A percentile compares a stretch with the other conserved stretches of the same genome.
These are phyloP conservation scores for Przewalskia tangutica DNA, from an alignment of 257 asterid species.

Conservation along the genomic window DNA sequence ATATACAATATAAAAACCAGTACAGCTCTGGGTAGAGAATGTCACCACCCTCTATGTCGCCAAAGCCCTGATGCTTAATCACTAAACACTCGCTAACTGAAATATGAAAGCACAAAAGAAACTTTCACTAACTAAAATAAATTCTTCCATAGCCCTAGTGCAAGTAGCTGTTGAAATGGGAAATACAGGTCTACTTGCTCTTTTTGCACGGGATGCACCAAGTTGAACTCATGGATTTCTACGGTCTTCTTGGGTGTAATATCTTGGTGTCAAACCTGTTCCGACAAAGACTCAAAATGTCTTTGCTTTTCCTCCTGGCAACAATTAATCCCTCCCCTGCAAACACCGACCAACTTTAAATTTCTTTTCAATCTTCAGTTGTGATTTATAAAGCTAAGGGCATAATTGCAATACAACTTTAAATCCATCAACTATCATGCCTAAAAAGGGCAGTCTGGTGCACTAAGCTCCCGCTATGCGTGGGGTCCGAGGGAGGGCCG, in stretches of 20 bases:
- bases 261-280: neutral
- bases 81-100: neutral
- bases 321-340: neutral
- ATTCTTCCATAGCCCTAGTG: neutral
- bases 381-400: neutral
- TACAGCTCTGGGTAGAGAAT: neutral
- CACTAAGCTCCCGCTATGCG: too few relatives aligned
- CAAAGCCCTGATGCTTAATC: neutral
- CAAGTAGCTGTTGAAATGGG: neutral
- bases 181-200: neutral
- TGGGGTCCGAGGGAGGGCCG: too few relatives aligned
- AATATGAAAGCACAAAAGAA: neutral
- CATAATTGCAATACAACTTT: neutral
- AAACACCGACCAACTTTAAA: neutral
- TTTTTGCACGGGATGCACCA: neutral
- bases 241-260: neutral
- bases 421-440: neutral
- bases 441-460: too few relatives aligned
- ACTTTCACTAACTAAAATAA: neutral
- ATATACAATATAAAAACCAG: neutral
- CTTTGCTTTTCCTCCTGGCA: neutral
- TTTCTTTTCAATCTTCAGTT: neutral
- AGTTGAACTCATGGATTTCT: neutral
- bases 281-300: neutral
- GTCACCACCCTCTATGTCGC: neutral